Percentiles rank a stretch among this genome's conserved stretches.
Conservation (phyloP, 768 basidiomycete genomes). For the Lactifluus subvellereus region DNA sequence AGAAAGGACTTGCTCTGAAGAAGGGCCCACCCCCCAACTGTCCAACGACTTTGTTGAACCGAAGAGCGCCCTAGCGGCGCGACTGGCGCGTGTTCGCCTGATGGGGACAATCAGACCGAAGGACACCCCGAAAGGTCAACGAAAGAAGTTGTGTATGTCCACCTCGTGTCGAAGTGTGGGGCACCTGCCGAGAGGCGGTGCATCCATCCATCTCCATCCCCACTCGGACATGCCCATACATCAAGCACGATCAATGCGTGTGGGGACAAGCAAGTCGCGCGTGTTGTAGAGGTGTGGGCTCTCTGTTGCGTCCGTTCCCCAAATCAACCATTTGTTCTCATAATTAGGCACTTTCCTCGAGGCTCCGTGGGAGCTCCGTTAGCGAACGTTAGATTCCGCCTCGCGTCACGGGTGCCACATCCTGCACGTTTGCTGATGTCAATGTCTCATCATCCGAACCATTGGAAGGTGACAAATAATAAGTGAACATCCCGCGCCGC, state of each 20-base stretch:
- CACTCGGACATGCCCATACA: not conserved
- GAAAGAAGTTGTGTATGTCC: slow-evolving; percentile 15
- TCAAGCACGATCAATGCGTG: not conserved
- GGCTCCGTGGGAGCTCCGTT: not conserved
- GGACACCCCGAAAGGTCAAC: slow-evolving; percentile 22
- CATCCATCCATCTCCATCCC: not conserved
- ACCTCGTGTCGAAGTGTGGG: slow-evolving; percentile 22
- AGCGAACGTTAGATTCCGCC: slow-evolving; percentile 2
- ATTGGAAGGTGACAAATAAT: slow-evolving; percentile 8
- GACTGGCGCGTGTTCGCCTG: slow-evolving; percentile 36
- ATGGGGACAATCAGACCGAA: slow-evolving; percentile 27
- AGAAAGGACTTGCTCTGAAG: slow-evolving; percentile 42
- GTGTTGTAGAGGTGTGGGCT: not conserved
- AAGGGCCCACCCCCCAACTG: slow-evolving; percentile 27
- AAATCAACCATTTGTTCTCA: not conserved
- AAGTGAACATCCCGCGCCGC: not conserved
- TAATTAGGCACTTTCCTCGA: not conserved
- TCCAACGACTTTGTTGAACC: slow-evolving; percentile 22
- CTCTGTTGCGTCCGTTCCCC: not conserved
- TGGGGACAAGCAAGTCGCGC: not conserved
- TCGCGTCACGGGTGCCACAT: slow-evolving; percentile 3
- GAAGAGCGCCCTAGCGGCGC: slow-evolving; percentile 31
- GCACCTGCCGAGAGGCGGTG: slow-evolving; percentile 15
- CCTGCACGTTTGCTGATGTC: slow-evolving; percentile 6
- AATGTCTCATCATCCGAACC: not conserved